phyloP scores from a whole-genome alignment of 352 stramenopile species.

The Phytophthora capsici region DNA sequence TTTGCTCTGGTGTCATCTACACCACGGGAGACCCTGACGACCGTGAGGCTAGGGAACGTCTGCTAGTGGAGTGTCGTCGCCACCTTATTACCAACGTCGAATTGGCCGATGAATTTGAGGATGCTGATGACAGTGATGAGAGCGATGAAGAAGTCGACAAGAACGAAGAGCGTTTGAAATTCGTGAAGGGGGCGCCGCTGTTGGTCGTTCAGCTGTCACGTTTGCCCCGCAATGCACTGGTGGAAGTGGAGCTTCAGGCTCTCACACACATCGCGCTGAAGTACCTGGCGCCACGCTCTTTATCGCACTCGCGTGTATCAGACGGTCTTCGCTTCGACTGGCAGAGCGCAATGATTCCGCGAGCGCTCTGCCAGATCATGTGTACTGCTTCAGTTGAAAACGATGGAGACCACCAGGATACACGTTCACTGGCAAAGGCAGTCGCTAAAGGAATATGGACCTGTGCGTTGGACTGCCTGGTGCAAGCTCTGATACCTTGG shows the following conservation, averaged over 20 bases:
- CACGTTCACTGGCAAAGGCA: slow-evolving; percentile 28
- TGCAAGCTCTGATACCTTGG: slow-evolving; percentile 59
- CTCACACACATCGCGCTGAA: slow-evolving; percentile 74
- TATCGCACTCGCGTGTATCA: slow-evolving; percentile 1
- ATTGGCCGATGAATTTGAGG: slow-evolving; percentile 62
- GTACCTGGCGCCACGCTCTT: slow-evolving; percentile 44
- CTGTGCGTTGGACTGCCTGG: slow-evolving; percentile 40
- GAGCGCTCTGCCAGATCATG: slow-evolving; percentile 61
- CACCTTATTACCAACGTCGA: slow-evolving; percentile 49
- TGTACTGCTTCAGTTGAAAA: slow-evolving; percentile 38
- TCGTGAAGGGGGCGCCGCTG: slow-evolving; percentile 60
- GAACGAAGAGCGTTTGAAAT: slow-evolving; percentile 42
- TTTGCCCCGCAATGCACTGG: slow-evolving; percentile 69
- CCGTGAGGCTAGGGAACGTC: slow-evolving; percentile 27
- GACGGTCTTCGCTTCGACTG: slow-evolving; percentile 33
- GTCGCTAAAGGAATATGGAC: slow-evolving; percentile 31
- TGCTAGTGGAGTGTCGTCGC: slow-evolving; percentile 31
- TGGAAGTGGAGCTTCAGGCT: slow-evolving; percentile 81
- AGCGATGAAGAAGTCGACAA: slow-evolving; percentile 85
- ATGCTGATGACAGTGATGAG: slow-evolving; percentile 69
- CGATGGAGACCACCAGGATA: slow-evolving; percentile 5
- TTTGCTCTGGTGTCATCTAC: slow-evolving; percentile 74
- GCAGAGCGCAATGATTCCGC: slow-evolving; percentile 48
- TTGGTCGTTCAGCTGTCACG: slow-evolving; percentile 72
- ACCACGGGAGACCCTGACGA: slow-evolving; percentile 45